Conservation (phyloP, 1,139 yeast species). For the Zygoascus hellenicus region DNA sequence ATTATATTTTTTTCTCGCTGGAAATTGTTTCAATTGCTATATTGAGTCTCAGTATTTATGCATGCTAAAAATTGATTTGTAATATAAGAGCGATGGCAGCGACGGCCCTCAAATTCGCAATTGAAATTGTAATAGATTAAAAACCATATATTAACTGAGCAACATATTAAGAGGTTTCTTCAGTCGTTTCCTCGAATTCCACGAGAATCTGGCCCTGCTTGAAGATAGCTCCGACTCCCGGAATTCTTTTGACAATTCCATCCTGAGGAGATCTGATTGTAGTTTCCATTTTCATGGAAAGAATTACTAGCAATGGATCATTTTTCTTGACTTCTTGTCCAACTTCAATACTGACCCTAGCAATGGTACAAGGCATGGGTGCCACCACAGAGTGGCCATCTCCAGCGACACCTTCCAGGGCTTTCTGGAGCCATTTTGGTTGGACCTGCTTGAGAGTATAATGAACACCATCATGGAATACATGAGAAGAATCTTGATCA, state of each 20-base stretch:
- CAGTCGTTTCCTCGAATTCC: constrained; percentile 29
- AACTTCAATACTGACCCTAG: constrained; percentile 26
- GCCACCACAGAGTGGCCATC: constrained; percentile 30
- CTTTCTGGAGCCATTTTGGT: constrained; percentile 31
- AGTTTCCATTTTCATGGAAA: constrained; percentile 47
- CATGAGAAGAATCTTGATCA: constrained; percentile 25
- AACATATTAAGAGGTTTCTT: constrained; percentile 4
- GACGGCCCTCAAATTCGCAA: no score
- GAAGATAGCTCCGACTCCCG: constrained; percentile 30
- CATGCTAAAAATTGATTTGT: no score
- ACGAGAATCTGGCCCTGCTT: constrained; percentile 33
- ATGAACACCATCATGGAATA: constrained; percentile 31
- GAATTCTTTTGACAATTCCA: constrained; percentile 29
- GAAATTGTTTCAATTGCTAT: no score
- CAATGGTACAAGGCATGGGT: constrained; percentile 36
- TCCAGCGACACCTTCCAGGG: constrained; percentile 29
- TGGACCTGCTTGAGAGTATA: constrained; percentile 26
- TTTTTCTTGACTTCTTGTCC: constrained; percentile 34
- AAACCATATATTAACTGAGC: background rate
- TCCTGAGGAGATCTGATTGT: constrained; percentile 32
- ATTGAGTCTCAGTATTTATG: no score
- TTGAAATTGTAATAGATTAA: no score
- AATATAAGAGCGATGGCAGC: no score
- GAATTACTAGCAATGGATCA: constrained; percentile 37
- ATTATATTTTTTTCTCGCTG: no score